A percentile compares a stretch with the other conserved stretches of the same genome.
phyloP scores from a whole-genome alignment of 352 stramenopile genomes.

The Phytophthora vignae region DNA sequence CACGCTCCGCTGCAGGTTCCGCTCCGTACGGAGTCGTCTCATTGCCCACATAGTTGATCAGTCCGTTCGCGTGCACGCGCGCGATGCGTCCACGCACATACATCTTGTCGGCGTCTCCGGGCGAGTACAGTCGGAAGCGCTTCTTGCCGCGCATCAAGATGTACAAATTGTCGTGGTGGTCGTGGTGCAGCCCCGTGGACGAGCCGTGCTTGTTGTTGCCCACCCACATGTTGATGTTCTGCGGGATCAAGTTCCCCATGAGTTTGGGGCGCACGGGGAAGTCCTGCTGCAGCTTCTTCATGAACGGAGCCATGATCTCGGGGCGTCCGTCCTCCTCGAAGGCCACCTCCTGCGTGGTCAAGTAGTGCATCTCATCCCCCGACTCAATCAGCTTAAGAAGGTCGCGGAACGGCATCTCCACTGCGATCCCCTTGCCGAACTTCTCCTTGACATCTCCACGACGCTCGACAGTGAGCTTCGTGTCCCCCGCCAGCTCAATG shows the following conservation, averaged over 20 bases:
- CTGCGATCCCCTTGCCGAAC: constrained; percentile 89
- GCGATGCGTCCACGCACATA: constrained; percentile 89
- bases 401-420: constrained; percentile 81
- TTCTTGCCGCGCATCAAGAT: constrained; percentile 95
- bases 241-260: constrained; percentile 89
- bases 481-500: constrained; percentile 61
- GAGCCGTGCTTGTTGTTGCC: constrained; percentile 87
- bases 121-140: constrained; percentile 94
- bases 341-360: constrained; percentile 92
- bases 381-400: constrained; percentile 77
- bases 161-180: constrained; percentile 99
- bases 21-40: constrained; percentile 84
- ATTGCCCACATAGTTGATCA: constrained; percentile 96
- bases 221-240: constrained; percentile 98
- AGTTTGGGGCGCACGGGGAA: constrained; percentile 90
- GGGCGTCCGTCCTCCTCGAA: constrained; percentile 78
- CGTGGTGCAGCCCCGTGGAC: constrained; percentile 96
- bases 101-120: constrained; percentile 90
- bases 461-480: constrained; percentile 82
- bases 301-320: constrained; percentile 87
- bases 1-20: constrained; percentile 63
- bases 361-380: constrained; percentile 85
- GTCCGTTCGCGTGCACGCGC: constrained; percentile 94
- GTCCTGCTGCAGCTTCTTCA: constrained; percentile 75
- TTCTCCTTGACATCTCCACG: constrained; percentile 67